phyloP scores from a whole-genome alignment of 805 yeast species.

The Yarrowia alimentaria region DNA sequence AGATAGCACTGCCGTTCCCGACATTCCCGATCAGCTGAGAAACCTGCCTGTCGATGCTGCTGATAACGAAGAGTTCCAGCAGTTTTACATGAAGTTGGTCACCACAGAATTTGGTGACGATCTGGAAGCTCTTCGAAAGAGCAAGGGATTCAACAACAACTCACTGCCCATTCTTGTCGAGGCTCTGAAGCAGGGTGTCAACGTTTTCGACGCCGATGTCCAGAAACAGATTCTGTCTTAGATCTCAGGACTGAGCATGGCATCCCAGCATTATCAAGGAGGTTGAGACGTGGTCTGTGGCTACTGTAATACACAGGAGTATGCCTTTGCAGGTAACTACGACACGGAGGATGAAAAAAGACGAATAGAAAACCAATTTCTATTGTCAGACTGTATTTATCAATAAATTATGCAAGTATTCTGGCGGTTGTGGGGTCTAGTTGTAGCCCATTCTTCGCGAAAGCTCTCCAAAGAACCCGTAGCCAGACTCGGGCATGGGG shows the following conservation, averaged over 20 bases:
- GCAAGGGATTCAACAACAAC: conserved; percentile 45
- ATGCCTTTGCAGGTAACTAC: too few species aligned
- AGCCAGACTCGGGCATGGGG: conserved; percentile 19
- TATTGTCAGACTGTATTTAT: too few species aligned
- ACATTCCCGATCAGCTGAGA: conserved; percentile 7
- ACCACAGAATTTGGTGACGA: conserved; percentile 51
- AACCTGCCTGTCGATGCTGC: conserved; percentile 9
- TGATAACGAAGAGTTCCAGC: conserved; percentile 31
- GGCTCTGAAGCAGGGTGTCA: conserved; percentile 42
- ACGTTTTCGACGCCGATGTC: conserved; percentile 41
- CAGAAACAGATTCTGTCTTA: conserved; percentile 29
- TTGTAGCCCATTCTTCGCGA: conserved; percentile 24
- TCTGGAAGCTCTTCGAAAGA: conserved; percentile 43
- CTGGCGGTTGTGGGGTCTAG: too few species aligned
- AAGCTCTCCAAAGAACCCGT: conserved; percentile 14
- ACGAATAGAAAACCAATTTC: too few species aligned
- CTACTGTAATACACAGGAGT: too few species aligned
- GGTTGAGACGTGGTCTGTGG: too few species aligned
- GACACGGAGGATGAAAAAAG: too few species aligned
- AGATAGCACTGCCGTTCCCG: too few species aligned
- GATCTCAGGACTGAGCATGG: too few species aligned
- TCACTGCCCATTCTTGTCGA: conserved; percentile 39
- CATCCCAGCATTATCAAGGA: too few species aligned
- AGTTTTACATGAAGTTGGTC: conserved; percentile 47
- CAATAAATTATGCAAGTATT: too few species aligned